A percentile compares a stretch with the other conserved stretches of the same genome.
These are phyloP conservation scores for Solanum hybrid DNA, from an alignment of 305 asterid genomes.

Conservation along the genomic window DNA sequence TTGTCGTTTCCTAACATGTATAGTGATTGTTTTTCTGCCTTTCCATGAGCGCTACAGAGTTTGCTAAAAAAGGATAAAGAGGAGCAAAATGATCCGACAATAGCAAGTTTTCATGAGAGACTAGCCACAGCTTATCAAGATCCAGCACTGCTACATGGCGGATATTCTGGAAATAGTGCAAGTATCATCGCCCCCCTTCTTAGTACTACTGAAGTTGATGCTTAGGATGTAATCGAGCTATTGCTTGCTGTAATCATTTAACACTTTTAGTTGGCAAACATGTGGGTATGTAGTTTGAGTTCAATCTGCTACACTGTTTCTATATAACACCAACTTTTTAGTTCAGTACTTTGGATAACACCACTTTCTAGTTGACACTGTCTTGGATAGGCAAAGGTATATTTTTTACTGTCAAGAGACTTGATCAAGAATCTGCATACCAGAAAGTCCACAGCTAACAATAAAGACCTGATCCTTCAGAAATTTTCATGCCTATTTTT, in stretches of 20 bases:
- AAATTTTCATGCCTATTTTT: background rate
- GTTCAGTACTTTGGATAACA: background rate
- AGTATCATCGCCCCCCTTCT: conserved; percentile 59
- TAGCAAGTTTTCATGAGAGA: conserved; percentile 45
- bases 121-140: conserved; percentile 63
- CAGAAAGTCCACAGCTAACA: background rate
- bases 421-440: background rate
- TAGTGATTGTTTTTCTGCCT: background rate
- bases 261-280: background rate
- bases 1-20: background rate
- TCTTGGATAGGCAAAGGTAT: background rate
- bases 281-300: background rate
- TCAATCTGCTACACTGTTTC: background rate
- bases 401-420: background rate
- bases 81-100: conserved; percentile 47
- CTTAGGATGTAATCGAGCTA: conserved; percentile 3
- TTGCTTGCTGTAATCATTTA: background rate
- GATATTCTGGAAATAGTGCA: conserved; percentile 28
- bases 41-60: conserved; percentile 39
- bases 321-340: background rate
- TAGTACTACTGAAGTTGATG: conserved; percentile 1
- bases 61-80: conserved; percentile 68
- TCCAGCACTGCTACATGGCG: conserved; percentile 50
- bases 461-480: background rate
- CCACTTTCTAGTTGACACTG: background rate